Percentiles rank a stretch among this genome's conserved stretches.
Evolutionary conservation across 345 rosid species (phyloP).

Genomic region (Eucalyptus erythrocorys): DNA sequence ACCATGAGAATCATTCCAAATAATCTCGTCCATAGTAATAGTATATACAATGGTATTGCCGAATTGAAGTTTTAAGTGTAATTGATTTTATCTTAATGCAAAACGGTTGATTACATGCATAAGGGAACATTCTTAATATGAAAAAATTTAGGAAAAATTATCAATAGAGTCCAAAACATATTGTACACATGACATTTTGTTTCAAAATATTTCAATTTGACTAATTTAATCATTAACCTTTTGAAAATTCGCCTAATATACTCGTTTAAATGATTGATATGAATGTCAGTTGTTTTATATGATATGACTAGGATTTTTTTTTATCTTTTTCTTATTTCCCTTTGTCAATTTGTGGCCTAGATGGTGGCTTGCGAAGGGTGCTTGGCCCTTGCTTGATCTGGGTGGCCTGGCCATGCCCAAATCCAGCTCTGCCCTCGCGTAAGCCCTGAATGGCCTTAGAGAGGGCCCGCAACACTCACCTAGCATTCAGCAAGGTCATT

Average conservation of each 20-base stretch:
- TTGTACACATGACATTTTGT: background rate
- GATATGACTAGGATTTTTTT: background rate
- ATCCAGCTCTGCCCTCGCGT: background rate
- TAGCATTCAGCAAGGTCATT: background rate
- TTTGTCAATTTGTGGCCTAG: no score
- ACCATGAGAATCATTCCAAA: background rate
- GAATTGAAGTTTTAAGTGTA: background rate
- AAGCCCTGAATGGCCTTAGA: background rate
- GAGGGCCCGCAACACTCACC: background rate
- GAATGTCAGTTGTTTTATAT: rapidly evolving
- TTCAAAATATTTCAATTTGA: background rate
- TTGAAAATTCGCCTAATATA: background rate
- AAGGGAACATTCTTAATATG: background rate
- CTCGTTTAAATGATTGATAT: rapidly evolving
- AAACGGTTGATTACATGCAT: background rate
- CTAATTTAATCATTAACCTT: background rate
- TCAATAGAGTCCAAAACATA: background rate
- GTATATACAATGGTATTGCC: background rate
- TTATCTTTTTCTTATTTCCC: background rate
- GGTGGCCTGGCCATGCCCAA: background rate
- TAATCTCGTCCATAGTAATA: background rate
- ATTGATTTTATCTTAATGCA: background rate
- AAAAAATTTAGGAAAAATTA: background rate
- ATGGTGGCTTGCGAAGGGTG: background rate
- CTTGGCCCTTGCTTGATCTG: background rate